Evolutionary conservation across 192 early-diverging fungal species (phyloP).

Genomic region (Coemansia sp.): DNA sequence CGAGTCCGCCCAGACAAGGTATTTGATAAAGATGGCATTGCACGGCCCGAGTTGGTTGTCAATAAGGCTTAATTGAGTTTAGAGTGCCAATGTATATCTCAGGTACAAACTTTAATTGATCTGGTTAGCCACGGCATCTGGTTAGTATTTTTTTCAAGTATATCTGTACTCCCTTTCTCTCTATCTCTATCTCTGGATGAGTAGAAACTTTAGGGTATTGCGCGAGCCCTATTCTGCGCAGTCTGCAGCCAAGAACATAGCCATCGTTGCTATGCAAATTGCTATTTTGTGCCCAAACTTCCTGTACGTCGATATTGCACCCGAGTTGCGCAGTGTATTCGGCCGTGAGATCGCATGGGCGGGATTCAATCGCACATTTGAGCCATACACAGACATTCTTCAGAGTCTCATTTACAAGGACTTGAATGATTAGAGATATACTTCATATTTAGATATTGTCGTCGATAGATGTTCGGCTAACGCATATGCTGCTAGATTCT

Average conservation of each 20-base stretch:
- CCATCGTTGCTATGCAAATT: neutral
- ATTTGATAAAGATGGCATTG: conserved; percentile 37
- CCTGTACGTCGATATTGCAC: neutral
- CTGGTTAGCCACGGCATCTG: too few species aligned
- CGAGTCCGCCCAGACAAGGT: conserved; percentile 45
- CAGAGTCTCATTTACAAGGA: neutral
- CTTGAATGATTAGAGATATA: too few species aligned
- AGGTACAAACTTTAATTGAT: too few species aligned
- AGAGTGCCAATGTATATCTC: neutral
- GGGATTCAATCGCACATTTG: neutral
- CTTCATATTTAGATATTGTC: neutral
- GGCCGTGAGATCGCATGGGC: neutral
- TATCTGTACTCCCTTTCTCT: too few species aligned
- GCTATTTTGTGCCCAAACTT: neutral
- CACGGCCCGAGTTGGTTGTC: conserved; percentile 10
- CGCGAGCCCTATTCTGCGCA: neutral
- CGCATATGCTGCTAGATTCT: neutral
- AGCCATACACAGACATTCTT: neutral
- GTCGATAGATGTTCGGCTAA: too few species aligned
- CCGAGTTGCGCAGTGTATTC: neutral
- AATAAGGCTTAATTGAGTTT: neutral
- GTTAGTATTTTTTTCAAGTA: too few species aligned
- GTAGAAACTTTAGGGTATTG: neutral
- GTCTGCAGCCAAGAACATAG: neutral
- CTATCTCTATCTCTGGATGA: neutral